A percentile compares a stretch with the other conserved stretches of the same genome.
Conservation (phyloP, 495 filamentous ascomycete species). For the Talaromyces adpressus region DNA sequence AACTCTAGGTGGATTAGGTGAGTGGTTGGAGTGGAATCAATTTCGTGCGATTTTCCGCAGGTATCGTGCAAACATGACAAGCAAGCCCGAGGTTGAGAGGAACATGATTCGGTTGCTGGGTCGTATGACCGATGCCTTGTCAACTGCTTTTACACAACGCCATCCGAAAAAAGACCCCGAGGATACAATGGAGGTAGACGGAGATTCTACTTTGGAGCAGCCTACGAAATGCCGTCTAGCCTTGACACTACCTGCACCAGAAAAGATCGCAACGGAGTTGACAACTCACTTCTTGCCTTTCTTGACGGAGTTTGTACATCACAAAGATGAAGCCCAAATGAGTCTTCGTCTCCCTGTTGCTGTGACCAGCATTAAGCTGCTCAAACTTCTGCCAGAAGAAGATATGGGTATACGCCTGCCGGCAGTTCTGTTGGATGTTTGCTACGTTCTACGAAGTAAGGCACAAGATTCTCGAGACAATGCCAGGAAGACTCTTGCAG, state of each 20-base stretch:
- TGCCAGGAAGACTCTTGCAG: conserved; percentile 77
- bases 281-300: conserved; percentile 67
- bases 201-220: conserved; percentile 21
- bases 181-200: conserved; percentile 21
- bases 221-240: conserved; percentile 45
- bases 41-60: conserved; percentile 75
- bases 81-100: conserved; percentile 78
- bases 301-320: conserved; percentile 73
- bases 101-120: conserved; percentile 76
- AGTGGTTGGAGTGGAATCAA: conserved; percentile 84
- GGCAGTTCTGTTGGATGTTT: conserved; percentile 81
- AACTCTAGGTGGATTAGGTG: conserved; percentile 64
- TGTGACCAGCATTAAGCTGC: conserved; percentile 75
- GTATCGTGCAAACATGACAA: conserved; percentile 70
- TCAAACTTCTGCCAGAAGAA: conserved; percentile 68
- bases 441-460: conserved; percentile 83
- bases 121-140: conserved; percentile 68
- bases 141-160: conserved; percentile 40
- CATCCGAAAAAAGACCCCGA: conserved; percentile 24
- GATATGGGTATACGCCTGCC: conserved; percentile 68
- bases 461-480: conserved; percentile 84
- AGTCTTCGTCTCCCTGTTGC: conserved; percentile 85
- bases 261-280: conserved; percentile 69
- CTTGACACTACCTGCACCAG: conserved; percentile 56
- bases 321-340: conserved; percentile 89